These are phyloP conservation scores for Boechera retrofracta DNA, from an alignment of 345 rosid genomes.

Conservation along the genomic window DNA sequence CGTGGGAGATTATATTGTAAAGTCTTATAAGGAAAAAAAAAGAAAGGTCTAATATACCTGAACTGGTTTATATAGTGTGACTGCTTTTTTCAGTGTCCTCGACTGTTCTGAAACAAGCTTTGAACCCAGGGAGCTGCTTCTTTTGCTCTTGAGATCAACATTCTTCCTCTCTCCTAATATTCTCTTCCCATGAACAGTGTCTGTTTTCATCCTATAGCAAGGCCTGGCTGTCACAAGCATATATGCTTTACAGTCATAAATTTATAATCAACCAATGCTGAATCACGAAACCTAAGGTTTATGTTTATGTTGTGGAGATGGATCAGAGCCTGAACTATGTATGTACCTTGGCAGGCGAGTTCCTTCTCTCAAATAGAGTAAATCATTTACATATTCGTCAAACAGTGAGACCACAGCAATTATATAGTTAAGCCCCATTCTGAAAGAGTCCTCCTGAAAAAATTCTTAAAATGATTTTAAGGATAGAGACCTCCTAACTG, in stretches of 20 bases:
- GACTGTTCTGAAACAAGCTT: conserved; percentile 60
- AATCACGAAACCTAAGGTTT: background rate
- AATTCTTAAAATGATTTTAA: conserved; percentile 23
- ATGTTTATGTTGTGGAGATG: background rate
- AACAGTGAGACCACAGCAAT: conserved; percentile 70
- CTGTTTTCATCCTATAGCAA: conserved; percentile 55
- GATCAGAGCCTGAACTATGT: background rate
- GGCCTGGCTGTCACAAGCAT: conserved; percentile 77
- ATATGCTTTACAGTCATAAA: conserved; percentile 9
- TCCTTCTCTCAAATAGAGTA: conserved; percentile 84
- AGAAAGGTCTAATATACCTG: conserved; percentile 53
- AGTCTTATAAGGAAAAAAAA: no score
- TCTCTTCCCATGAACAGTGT: conserved; percentile 39
- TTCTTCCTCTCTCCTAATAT: conserved; percentile 43
- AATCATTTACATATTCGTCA: conserved; percentile 82
- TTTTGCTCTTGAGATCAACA: conserved; percentile 48
- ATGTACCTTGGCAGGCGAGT: conserved; percentile 77
- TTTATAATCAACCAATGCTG: background rate
- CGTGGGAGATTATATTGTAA: no score
- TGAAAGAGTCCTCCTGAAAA: conserved; percentile 76
- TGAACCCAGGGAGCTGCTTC: conserved; percentile 52
- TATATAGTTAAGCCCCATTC: conserved; percentile 68
- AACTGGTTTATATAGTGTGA: conserved; percentile 67
- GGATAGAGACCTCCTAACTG: background rate
- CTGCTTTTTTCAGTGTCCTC: conserved; percentile 59